A percentile compares a stretch with the other conserved stretches of the same genome.
Evolutionary conservation across 352 stramenopile species (phyloP).

Genomic region (Phytophthora uliginosa): DNA sequence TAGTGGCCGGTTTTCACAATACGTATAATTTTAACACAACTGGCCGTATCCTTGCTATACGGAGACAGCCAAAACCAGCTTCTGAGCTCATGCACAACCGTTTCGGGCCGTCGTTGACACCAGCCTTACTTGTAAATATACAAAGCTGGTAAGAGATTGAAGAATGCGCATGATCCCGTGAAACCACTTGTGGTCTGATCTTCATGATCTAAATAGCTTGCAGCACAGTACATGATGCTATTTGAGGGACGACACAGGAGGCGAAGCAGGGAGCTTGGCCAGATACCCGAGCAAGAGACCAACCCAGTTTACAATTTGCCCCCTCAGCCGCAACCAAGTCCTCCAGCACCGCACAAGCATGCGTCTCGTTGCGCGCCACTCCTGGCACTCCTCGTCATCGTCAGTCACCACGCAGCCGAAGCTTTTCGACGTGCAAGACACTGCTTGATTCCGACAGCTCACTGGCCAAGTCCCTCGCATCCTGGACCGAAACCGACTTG

Average conservation of each 20-base stretch:
- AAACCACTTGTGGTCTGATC: not conserved
- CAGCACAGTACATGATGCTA: not conserved
- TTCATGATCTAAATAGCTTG: not conserved
- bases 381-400: not conserved
- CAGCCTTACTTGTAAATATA: no score
- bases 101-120: no score
- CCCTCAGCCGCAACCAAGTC: not conserved
- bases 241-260: not conserved
- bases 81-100: no score
- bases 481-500: not conserved
- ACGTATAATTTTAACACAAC: no score
- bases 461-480: not conserved
- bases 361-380: not conserved
- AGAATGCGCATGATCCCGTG: not conserved
- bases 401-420: not conserved
- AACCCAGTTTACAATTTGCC: not conserved
- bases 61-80: no score
- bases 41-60: no score
- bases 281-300: no score
- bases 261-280: not conserved
- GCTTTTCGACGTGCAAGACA: slow-evolving; percentile 28
- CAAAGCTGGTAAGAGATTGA: no score
- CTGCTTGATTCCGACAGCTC: slow-evolving; percentile 17
- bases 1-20: no score
- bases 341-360: not conserved